Percentiles rank a stretch among this genome's conserved stretches.
Evolutionary conservation across 495 filamentous ascomycete species (phyloP).

Genomic region (Aspergillus olivimuriae): DNA sequence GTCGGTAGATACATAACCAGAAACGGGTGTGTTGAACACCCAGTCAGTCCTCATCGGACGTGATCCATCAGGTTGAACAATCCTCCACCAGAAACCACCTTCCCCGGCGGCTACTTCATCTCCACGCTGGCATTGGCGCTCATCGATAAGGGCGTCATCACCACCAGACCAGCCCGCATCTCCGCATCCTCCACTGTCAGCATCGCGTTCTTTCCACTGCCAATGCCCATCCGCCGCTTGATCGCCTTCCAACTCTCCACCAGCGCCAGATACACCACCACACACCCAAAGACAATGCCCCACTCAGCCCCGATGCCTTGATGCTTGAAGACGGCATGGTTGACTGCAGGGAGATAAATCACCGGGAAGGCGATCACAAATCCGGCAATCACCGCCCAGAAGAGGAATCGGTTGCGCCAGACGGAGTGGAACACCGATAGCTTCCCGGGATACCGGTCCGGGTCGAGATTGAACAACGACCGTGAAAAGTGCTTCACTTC

Average conservation of each 20-base stretch:
- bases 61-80: conserved; percentile 7
- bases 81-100: not conserved
- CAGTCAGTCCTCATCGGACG: not conserved
- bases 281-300: conserved; percentile 54
- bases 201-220: conserved; percentile 28
- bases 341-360: conserved; percentile 67
- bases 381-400: conserved; percentile 64
- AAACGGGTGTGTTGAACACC: not conserved
- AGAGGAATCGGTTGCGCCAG: conserved; percentile 66
- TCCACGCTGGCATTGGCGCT: conserved; percentile 32
- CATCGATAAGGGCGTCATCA: conserved; percentile 15
- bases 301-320: conserved; percentile 69
- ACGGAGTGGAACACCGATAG: conserved; percentile 58
- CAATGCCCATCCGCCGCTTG: conserved; percentile 46
- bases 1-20: not conserved
- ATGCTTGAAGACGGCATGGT: conserved; percentile 68
- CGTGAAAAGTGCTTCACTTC: conserved; percentile 68
- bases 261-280: conserved; percentile 52
- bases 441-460: conserved; percentile 30
- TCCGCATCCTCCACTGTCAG: conserved; percentile 30
- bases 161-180: conserved; percentile 20
- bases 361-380: conserved; percentile 63
- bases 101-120: conserved; percentile 16
- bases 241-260: conserved; percentile 62
- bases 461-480: conserved; percentile 62